Percentiles rank a stretch among this genome's conserved stretches.
These are phyloP conservation scores for Friedmanniomyces simplex DNA, from an alignment of 495 filamentous ascomycete species.

Conservation along the genomic window DNA sequence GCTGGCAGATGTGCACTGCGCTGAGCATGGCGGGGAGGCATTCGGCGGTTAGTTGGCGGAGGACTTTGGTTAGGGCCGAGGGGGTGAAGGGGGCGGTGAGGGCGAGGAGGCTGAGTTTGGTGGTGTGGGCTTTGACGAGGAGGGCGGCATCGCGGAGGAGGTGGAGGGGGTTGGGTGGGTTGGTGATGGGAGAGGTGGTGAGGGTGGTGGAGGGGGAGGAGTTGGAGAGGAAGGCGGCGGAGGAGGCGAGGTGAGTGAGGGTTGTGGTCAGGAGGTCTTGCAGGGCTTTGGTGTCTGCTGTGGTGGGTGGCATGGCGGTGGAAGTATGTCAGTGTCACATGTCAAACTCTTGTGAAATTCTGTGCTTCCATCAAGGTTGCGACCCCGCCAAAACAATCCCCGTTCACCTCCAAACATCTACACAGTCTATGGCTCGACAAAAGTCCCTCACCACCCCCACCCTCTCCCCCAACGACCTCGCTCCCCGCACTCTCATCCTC, in stretches of 20 bases:
- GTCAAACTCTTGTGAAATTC: neutral
- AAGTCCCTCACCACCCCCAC: neutral
- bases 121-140: conserved; percentile 68
- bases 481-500: conserved; percentile 52
- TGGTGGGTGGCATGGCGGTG: conserved; percentile 6
- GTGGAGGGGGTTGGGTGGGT: conserved; percentile 43
- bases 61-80: conserved; percentile 54
- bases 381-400: neutral
- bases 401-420: neutral
- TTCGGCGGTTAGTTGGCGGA: conserved; percentile 53
- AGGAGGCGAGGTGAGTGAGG: conserved; percentile 25
- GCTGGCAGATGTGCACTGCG: conserved; percentile 50
- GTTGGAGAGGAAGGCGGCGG: conserved; percentile 27
- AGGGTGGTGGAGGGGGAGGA: conserved; percentile 18
- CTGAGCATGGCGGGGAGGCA: conserved; percentile 62
- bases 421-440: conserved; percentile 9
- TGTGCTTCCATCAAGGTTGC: neutral
- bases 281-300: conserved; percentile 15
- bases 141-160: conserved; percentile 55
- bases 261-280: conserved; percentile 26
- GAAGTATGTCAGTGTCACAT: neutral
- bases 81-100: conserved; percentile 78
- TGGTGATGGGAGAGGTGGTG: conserved; percentile 10
- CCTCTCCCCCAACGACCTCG: neutral
- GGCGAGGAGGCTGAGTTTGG: conserved; percentile 74